These are phyloP conservation scores for Lachancea meyersii DNA, from an alignment of 805 yeast genomes.

Conservation along the genomic window DNA sequence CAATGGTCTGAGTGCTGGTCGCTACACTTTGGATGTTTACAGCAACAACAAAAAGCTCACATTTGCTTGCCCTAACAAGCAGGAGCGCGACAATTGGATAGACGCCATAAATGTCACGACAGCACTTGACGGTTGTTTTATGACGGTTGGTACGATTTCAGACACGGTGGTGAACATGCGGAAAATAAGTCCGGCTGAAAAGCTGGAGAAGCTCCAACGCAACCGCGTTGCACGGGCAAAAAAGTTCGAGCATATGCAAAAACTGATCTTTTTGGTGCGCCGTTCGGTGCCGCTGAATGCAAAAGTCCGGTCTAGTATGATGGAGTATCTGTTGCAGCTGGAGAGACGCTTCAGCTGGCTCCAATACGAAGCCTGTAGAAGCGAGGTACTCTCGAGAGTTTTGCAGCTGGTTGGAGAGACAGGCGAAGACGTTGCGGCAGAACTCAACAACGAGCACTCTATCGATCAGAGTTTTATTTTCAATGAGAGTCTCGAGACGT, in stretches of 20 bases:
- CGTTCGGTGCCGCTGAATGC: constrained; percentile 49
- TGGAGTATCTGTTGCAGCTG: constrained; percentile 40
- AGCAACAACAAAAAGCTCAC: constrained; percentile 37
- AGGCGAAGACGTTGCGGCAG: background rate
- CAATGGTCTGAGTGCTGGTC: constrained; percentile 18
- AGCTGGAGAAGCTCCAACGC: constrained; percentile 32
- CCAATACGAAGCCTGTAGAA: constrained; percentile 47
- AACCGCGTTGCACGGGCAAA: constrained; percentile 32
- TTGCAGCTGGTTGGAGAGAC: background rate
- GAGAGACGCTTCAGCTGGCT: constrained; percentile 52
- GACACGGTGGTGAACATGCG: constrained; percentile 28
- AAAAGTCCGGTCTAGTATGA: constrained; percentile 46
- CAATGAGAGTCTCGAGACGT: constrained; percentile 15
- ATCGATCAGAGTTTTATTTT: constrained; percentile 20
- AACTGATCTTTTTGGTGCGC: constrained; percentile 35
- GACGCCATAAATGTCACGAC: constrained; percentile 34
- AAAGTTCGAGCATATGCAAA: constrained; percentile 36
- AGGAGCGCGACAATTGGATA: constrained; percentile 56
- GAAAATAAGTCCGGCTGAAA: constrained; percentile 28
- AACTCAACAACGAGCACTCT: constrained; percentile 7
- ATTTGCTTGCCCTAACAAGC: constrained; percentile 38
- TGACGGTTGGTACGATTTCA: constrained; percentile 23
- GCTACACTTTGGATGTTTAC: constrained; percentile 33
- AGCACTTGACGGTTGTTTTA: constrained; percentile 22
- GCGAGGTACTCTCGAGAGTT: constrained; percentile 16